Percentiles rank a stretch among this genome's conserved stretches.
Conservation (phyloP, 495 filamentous ascomycete genomes). For the Talaromyces stipitatus region DNA sequence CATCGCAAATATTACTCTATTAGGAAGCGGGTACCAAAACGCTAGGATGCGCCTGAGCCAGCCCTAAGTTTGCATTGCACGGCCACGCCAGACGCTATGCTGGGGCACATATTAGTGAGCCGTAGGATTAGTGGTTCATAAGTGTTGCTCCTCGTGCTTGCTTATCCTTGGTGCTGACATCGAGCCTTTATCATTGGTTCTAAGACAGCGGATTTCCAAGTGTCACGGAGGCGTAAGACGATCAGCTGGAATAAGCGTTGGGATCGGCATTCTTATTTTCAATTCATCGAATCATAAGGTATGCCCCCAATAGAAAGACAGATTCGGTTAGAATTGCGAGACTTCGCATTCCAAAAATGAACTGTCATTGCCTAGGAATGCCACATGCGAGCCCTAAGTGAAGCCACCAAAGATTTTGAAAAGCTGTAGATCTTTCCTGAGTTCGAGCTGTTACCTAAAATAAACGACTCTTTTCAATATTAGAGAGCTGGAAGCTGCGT, state of each 20-base stretch:
- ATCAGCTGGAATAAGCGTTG: background rate
- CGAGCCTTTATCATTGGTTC: background rate
- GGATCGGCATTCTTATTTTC: background rate
- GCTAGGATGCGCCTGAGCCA: background rate
- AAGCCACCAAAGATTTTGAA: too few relatives aligned
- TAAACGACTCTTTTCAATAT: too few relatives aligned
- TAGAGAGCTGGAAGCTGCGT: too few relatives aligned
- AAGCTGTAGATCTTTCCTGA: too few relatives aligned
- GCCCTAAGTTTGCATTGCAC: background rate
- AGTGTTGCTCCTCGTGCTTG: background rate
- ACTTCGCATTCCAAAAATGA: too few relatives aligned
- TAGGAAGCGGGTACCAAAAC: background rate
- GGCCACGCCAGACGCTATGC: background rate
- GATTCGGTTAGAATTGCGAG: background rate
- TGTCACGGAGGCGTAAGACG: too few relatives aligned
- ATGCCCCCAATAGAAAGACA: background rate
- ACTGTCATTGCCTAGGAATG: too few relatives aligned
- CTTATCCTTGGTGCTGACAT: background rate
- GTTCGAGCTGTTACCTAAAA: too few relatives aligned
- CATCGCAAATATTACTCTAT: background rate
- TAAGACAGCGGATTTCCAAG: background rate
- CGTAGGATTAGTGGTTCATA: too few relatives aligned
- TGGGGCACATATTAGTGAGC: background rate
- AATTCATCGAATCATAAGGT: background rate
- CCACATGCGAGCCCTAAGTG: too few relatives aligned